These are phyloP conservation scores for Kregervanrija pseudodelftensis DNA, from an alignment of 805 yeast genomes.

Conservation along the genomic window DNA sequence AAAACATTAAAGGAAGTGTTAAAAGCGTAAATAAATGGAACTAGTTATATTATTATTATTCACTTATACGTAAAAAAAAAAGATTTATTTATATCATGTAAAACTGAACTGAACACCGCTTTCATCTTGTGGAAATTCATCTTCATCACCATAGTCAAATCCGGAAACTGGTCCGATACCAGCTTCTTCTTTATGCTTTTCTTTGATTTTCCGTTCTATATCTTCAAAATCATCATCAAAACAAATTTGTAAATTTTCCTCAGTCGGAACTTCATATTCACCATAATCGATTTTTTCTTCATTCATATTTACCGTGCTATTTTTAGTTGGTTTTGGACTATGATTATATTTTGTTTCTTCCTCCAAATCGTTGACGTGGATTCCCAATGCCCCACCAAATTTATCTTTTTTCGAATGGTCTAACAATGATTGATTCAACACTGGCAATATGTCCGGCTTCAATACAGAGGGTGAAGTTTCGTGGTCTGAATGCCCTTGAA, in stretches of 20 bases:
- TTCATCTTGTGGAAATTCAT: constrained; percentile 29
- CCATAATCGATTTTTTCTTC: constrained; percentile 11
- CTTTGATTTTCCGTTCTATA: constrained; percentile 3
- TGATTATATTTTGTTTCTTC: background rate
- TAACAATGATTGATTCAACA: background rate
- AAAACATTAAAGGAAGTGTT: no score
- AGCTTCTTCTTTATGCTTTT: constrained; percentile 5
- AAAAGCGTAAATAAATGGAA: no score
- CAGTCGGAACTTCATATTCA: constrained; percentile 14
- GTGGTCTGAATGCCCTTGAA: no score
- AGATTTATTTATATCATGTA: constrained; percentile 10
- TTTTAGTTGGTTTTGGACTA: background rate
- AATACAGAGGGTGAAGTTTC: no score
- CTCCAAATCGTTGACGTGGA: background rate
- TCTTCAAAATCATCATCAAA: constrained; percentile 18
- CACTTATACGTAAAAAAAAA: background rate
- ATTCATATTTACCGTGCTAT: background rate
- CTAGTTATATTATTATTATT: background rate
- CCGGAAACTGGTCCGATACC: constrained; percentile 12
- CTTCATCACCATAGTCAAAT: constrained; percentile 27
- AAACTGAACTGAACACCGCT: constrained; percentile 24
- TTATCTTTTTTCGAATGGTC: no score
- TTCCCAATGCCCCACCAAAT: no score
- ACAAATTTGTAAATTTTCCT: constrained; percentile 15
- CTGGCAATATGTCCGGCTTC: no score